phyloP scores from a whole-genome alignment of 768 basidiomycete species.

The Tylopilus felleus region DNA sequence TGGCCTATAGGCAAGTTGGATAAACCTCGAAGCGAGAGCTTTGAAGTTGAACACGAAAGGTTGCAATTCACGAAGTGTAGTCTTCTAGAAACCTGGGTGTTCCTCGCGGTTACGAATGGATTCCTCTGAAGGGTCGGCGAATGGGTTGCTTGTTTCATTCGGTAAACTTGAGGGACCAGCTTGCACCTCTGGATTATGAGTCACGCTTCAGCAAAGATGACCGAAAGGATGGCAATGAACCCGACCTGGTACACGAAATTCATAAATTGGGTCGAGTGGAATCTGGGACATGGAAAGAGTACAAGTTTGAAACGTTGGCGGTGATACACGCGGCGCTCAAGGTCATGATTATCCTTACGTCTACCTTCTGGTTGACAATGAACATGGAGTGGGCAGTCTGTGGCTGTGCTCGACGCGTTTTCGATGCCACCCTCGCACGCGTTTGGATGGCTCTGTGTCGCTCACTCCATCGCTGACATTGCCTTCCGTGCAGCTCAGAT shows the following conservation, averaged over 20 bases:
- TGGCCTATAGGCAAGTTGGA: not conserved
- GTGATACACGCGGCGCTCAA: too few relatives aligned
- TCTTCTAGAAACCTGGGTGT: not conserved
- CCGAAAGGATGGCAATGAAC: not conserved
- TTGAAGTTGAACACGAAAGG: not conserved
- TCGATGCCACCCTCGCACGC: conserved; percentile 66
- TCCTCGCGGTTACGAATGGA: too few relatives aligned
- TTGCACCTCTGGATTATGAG: not conserved
- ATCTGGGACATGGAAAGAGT: too few relatives aligned
- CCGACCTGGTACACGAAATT: not conserved
- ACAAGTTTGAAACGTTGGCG: too few relatives aligned
- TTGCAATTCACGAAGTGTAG: not conserved
- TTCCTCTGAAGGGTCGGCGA: not conserved
- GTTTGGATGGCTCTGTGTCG: conserved; percentile 71
- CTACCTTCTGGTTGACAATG: too few relatives aligned
- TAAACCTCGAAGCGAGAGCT: not conserved
- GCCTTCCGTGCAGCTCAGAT: conserved; percentile 60
- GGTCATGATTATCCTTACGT: too few relatives aligned
- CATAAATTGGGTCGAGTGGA: too few relatives aligned
- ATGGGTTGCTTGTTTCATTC: not conserved
- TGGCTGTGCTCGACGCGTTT: conserved; percentile 13
- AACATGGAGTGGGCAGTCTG: too few relatives aligned
- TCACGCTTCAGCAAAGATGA: not conserved
- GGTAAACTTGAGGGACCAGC: not conserved
- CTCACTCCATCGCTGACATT: conserved; percentile 58